Evolutionary conservation across 257 asterid species (phyloP).

Genomic region (Nicotiana knightiana): DNA sequence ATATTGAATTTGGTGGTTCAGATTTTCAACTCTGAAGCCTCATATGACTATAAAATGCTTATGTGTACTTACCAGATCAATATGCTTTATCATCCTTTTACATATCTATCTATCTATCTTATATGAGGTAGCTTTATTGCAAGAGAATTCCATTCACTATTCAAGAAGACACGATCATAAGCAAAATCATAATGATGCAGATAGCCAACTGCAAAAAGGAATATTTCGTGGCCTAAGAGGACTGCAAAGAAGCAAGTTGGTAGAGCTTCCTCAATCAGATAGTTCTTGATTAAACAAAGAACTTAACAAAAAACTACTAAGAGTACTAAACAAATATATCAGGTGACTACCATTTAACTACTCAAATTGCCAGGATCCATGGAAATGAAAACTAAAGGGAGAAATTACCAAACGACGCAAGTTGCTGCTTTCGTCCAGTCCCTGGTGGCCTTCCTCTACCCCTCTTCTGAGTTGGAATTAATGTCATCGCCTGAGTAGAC

Average conservation of each 20-base stretch:
- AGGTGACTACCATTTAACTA: background rate
- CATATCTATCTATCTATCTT: background rate
- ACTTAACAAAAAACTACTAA: background rate
- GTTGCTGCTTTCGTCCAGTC: constrained; percentile 54
- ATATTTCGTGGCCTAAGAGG: background rate
- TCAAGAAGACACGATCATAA: background rate
- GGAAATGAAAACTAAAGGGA: constrained; percentile 8
- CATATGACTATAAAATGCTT: background rate
- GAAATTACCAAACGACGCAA: constrained; percentile 42
- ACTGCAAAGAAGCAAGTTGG: background rate
- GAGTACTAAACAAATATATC: background rate
- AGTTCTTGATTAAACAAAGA: background rate
- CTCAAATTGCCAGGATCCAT: background rate
- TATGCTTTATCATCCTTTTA: background rate
- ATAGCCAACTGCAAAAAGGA: background rate
- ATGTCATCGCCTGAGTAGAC: constrained; percentile 32
- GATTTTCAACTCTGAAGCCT: background rate
- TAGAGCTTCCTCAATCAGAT: background rate
- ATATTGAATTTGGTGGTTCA: background rate
- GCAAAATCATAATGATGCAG: background rate
- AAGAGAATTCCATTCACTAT: background rate
- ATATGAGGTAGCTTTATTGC: background rate
- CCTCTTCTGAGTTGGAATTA: constrained; percentile 45
- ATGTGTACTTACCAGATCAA: background rate
- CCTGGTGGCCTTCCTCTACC: constrained; percentile 77